Evolutionary conservation across 139 green algal species (phyloP).

Genomic region (Micromonas commoda): DNA sequence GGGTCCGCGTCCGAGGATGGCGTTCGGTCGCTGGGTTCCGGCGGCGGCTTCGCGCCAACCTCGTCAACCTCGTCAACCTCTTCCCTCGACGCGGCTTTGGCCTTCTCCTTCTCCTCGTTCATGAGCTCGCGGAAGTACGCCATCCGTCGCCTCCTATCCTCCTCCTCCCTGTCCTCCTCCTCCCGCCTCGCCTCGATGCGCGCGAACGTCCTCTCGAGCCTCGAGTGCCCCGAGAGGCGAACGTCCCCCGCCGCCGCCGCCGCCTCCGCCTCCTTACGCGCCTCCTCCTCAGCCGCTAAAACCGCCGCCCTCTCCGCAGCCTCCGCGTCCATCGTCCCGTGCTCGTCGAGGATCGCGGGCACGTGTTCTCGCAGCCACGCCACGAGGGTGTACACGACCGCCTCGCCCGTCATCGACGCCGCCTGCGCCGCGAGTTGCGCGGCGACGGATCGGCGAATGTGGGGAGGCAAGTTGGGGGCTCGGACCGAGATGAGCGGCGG

Average conservation of each 20-base stretch:
- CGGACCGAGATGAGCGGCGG: neutral
- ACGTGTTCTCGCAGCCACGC: constrained; percentile 16
- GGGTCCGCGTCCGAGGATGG: no score
- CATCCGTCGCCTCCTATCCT: neutral
- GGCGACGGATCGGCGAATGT: neutral
- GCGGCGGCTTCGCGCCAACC: no score
- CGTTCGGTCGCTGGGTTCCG: no score
- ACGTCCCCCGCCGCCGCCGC: neutral
- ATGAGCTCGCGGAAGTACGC: constrained; percentile 1
- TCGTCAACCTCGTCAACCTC: neutral
- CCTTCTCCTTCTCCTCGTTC: constrained; percentile 5
- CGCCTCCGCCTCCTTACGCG: no score
- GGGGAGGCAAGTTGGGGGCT: neutral
- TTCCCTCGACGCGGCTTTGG: neutral
- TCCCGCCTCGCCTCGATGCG: constrained; percentile 3
- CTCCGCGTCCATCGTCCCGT: neutral
- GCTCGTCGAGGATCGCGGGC: constrained; percentile 10
- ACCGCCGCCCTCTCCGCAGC: neutral
- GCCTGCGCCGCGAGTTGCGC: neutral
- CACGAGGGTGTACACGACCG: neutral
- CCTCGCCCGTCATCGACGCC: neutral
- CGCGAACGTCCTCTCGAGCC: neutral
- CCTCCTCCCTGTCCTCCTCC: neutral
- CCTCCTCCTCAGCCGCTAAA: neutral
- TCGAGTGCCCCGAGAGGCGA: neutral